Percentiles rank a stretch among this genome's conserved stretches.
Evolutionary conservation across 2,329 filamentous ascomycete genomes (phyloP).

Genomic region (Beauveria medogensis): DNA sequence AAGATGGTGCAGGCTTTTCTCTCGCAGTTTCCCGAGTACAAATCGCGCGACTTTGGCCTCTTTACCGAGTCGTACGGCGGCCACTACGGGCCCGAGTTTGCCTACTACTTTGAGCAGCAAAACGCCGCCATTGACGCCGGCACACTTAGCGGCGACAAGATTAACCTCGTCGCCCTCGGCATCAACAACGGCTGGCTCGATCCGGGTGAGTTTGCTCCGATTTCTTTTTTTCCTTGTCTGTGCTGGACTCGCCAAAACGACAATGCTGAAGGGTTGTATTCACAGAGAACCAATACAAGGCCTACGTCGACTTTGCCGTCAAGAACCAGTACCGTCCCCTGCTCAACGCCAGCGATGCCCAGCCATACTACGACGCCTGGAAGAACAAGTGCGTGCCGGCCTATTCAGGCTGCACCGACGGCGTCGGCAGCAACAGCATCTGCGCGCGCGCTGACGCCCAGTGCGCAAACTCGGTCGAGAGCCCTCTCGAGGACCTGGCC

Average conservation of each 20-base stretch:
- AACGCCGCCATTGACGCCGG: constrained; percentile 43
- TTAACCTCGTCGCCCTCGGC: constrained; percentile 45
- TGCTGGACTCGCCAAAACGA: too few species aligned
- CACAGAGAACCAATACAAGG: constrained; percentile 22
- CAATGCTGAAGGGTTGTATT: constrained; percentile 9
- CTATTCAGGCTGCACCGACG: constrained; percentile 18
- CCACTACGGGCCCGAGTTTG: constrained; percentile 50
- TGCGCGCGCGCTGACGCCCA: constrained; percentile 20
- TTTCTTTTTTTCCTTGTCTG: background rate
- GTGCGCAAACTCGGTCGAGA: constrained; percentile 21
- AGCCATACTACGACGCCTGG: constrained; percentile 12
- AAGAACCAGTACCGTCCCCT: constrained; percentile 32
- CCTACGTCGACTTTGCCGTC: constrained; percentile 35
- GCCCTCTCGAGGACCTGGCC: background rate
- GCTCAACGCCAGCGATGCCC: constrained; percentile 15
- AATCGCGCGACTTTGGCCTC: constrained; percentile 47
- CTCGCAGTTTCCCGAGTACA: constrained; percentile 54
- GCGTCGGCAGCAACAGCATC: constrained; percentile 17
- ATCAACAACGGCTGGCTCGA: constrained; percentile 53
- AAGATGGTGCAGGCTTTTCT: constrained; percentile 53
- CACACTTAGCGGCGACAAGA: constrained; percentile 30
- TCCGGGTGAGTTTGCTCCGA: constrained; percentile 6
- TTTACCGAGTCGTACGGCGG: constrained; percentile 50
- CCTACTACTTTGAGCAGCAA: constrained; percentile 46
- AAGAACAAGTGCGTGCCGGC: constrained; percentile 18